Evolutionary conservation across 441 rosid species (phyloP).

Genomic region (Arabidopsis lyrata): DNA sequence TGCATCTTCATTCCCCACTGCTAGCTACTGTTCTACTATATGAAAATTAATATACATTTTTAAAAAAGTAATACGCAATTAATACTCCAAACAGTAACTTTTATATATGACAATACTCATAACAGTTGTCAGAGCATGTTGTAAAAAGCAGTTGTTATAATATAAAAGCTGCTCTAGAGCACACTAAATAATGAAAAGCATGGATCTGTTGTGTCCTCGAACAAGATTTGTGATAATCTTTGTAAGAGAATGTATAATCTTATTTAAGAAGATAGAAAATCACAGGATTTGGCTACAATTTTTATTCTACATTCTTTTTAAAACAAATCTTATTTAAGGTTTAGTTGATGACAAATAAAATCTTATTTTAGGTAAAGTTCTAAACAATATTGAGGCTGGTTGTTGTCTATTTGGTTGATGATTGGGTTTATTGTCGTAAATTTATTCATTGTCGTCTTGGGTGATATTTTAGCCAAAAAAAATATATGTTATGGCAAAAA

Average conservation of each 20-base stretch:
- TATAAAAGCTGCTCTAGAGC: neutral
- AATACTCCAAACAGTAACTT: neutral
- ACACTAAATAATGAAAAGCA: neutral
- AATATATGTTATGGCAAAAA: too few relatives aligned
- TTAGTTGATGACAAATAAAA: too few relatives aligned
- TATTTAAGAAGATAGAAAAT: too few relatives aligned
- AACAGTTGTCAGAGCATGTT: conserved; percentile 15
- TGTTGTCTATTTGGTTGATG: too few relatives aligned
- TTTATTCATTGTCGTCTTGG: too few relatives aligned
- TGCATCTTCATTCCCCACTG: neutral
- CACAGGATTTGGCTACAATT: too few relatives aligned
- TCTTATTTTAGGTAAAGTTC: too few relatives aligned
- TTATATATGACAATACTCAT: neutral
- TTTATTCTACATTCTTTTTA: too few relatives aligned
- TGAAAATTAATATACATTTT: neutral
- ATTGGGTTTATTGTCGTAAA: too few relatives aligned
- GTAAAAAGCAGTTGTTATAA: neutral
- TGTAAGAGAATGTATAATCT: neutral
- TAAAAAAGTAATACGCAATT: neutral
- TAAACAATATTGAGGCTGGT: too few relatives aligned
- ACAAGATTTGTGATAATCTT: neutral
- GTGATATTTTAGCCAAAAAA: too few relatives aligned
- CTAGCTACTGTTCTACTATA: neutral
- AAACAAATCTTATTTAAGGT: neutral
- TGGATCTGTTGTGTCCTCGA: neutral